Percentiles rank a stretch among this genome's conserved stretches.
phyloP scores from a whole-genome alignment of 192 early-diverging fungal species.

The Rhizophlyctis rosea region DNA sequence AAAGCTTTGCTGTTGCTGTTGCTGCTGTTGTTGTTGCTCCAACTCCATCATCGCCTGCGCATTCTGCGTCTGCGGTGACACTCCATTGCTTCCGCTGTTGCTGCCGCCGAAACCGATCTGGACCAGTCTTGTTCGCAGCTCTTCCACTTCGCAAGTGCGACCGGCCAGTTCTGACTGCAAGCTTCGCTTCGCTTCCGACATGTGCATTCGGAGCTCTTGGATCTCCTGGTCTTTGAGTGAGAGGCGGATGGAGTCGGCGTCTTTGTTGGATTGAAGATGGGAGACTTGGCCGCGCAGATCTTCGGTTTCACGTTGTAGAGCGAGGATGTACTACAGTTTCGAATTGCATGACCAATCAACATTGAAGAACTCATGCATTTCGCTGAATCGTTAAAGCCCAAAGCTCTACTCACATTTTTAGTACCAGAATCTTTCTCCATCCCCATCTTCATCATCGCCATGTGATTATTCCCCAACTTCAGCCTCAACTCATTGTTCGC shows the following conservation, averaged over 20 bases:
- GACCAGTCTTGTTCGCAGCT: conserved; percentile 15
- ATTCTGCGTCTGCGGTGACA: not conserved
- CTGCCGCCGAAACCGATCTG: not conserved
- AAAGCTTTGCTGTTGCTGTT: conserved; percentile 4
- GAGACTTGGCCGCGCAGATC: conserved; percentile 26
- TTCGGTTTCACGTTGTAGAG: conserved; percentile 21
- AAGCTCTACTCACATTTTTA: conserved; percentile 2
- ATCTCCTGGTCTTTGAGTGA: conserved; percentile 38
- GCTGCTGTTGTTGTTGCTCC: conserved; percentile 4
- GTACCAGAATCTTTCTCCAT: conserved; percentile 20
- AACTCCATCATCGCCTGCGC: not conserved
- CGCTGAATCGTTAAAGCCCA: not conserved
- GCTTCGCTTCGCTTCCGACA: conserved; percentile 15
- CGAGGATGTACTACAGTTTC: conserved; percentile 9
- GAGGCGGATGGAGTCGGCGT: conserved; percentile 32
- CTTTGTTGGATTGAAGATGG: conserved; percentile 23
- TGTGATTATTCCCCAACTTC: conserved; percentile 16
- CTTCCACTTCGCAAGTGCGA: conserved; percentile 15
- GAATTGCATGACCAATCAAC: not conserved
- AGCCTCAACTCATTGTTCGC: conserved; percentile 14
- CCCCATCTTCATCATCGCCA: conserved; percentile 22
- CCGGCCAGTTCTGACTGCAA: conserved; percentile 11
- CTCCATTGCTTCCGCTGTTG: conserved; percentile 1
- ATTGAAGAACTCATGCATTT: not conserved
- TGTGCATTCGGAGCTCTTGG: conserved; percentile 28